Evolutionary conservation across 1,139 yeast species (phyloP).

Genomic region (Lodderomyces jiufengensis): DNA sequence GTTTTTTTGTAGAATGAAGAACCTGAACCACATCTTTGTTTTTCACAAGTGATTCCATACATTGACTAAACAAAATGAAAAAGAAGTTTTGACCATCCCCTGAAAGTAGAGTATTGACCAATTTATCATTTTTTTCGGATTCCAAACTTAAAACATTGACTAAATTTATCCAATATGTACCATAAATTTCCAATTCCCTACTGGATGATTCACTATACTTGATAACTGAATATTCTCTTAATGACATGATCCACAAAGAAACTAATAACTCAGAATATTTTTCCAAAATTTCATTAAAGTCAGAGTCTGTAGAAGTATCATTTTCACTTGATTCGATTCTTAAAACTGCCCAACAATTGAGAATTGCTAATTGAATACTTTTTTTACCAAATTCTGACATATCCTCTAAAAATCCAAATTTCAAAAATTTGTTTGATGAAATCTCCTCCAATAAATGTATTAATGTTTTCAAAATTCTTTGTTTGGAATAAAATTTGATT

Average conservation of each 20-base stretch:
- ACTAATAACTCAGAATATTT: conserved; percentile 60
- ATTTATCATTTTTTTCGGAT: conserved; percentile 47
- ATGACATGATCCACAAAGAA: conserved; percentile 74
- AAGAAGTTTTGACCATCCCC: conserved; percentile 72
- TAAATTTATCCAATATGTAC: conserved; percentile 73
- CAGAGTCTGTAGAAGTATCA: conserved; percentile 13
- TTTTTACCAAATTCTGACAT: conserved; percentile 55
- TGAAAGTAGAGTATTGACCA: conserved; percentile 37
- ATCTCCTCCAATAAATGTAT: conserved; percentile 65
- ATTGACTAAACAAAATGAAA: conserved; percentile 79
- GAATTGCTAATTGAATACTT: conserved; percentile 63
- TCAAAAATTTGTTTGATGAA: conserved; percentile 41
- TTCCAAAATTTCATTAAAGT: conserved; percentile 33
- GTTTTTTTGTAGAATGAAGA: conserved; percentile 51
- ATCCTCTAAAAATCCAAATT: conserved; percentile 41
- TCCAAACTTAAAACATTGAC: conserved; percentile 73
- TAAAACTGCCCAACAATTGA: conserved; percentile 88
- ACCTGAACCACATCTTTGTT: conserved; percentile 41
- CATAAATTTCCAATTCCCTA: conserved; percentile 55
- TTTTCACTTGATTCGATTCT: conserved; percentile 46
- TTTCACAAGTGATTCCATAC: conserved; percentile 68
- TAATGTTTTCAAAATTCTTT: conserved; percentile 65
- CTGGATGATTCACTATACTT: conserved; percentile 51
- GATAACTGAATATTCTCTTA: conserved; percentile 70
- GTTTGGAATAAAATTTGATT: conserved; percentile 47